These are phyloP conservation scores for Elongisporangium senticosum DNA, from an alignment of 352 stramenopile genomes.

Conservation along the genomic window DNA sequence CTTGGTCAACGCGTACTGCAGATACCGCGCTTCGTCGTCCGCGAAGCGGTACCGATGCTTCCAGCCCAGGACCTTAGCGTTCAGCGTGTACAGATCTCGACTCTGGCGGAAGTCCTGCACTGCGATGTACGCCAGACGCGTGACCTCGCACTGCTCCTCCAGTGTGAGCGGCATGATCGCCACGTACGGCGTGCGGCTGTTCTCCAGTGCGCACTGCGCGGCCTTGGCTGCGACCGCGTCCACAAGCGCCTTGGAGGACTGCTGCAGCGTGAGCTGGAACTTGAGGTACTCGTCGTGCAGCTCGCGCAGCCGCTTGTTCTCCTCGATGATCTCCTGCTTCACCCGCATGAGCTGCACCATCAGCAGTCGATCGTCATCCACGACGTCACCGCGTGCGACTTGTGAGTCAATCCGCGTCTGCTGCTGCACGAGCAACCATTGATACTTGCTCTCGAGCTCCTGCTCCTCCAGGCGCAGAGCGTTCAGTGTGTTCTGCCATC, in stretches of 20 bases:
- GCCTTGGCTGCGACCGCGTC: constrained; percentile 2
- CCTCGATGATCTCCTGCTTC: constrained; percentile 19
- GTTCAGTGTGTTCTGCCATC: background rate
- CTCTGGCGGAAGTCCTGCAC: constrained; percentile 19
- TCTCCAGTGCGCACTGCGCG: constrained; percentile 3
- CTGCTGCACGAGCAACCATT: background rate
- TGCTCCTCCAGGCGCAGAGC: background rate
- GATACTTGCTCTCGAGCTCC: background rate
- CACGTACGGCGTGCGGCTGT: constrained; percentile 4
- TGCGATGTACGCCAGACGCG: constrained; percentile 20
- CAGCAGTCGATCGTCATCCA: background rate
- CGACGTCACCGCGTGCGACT: background rate
- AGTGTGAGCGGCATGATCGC: constrained; percentile 16
- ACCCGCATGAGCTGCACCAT: constrained; percentile 19
- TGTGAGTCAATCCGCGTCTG: background rate
- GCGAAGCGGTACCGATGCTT: constrained; percentile 24
- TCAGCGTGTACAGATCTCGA: constrained; percentile 18
- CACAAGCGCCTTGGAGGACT: constrained; percentile 1
- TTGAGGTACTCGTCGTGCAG: constrained; percentile 18
- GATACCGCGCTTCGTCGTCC: constrained; percentile 5
- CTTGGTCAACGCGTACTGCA: constrained; percentile 38
- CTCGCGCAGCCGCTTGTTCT: constrained; percentile 22
- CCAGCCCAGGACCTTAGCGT: constrained; percentile 32
- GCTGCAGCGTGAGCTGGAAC: constrained; percentile 21
- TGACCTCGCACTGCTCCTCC: constrained; percentile 30